Conservation (phyloP, 1,139 yeast species). For the Suhomyces yuchorum region DNA sequence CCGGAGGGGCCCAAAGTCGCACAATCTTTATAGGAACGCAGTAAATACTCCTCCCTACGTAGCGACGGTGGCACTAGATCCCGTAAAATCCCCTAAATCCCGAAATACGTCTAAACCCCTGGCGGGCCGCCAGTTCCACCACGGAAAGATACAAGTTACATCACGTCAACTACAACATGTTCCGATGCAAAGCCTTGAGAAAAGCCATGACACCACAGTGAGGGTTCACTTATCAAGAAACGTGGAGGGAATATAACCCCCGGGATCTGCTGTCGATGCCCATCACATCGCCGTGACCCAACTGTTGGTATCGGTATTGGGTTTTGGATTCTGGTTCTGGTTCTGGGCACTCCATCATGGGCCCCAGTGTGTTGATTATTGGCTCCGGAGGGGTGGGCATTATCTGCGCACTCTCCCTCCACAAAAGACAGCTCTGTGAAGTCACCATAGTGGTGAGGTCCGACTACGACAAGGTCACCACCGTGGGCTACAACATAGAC, state of each 20-base stretch:
- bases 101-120: no score
- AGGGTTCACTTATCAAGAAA: no score
- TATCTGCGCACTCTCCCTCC: slow-evolving; percentile 24
- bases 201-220: background rate
- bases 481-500: slow-evolving; percentile 58
- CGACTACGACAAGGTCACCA: slow-evolving; percentile 56
- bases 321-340: no score
- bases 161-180: no score
- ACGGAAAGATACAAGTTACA: background rate
- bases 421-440: slow-evolving; percentile 19
- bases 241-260: no score
- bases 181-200: background rate
- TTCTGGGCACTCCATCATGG: no score
- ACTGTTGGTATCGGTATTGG: no score
- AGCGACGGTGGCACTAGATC: no score
- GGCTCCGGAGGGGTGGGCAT: slow-evolving; percentile 45
- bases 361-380: slow-evolving; percentile 39
- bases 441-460: slow-evolving; percentile 70
- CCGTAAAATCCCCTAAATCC: background rate
- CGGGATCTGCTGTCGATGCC: background rate
- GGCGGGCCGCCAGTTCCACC: no score
- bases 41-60: no score
- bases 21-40: no score
- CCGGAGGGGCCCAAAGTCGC: no score
- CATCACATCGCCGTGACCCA: background rate